Evolutionary conservation across 1,284 basidiomycete species (phyloP), one percentile per base, ranked within the genome.

Genomic region (Cryptococcus depauperatus): DNA sequence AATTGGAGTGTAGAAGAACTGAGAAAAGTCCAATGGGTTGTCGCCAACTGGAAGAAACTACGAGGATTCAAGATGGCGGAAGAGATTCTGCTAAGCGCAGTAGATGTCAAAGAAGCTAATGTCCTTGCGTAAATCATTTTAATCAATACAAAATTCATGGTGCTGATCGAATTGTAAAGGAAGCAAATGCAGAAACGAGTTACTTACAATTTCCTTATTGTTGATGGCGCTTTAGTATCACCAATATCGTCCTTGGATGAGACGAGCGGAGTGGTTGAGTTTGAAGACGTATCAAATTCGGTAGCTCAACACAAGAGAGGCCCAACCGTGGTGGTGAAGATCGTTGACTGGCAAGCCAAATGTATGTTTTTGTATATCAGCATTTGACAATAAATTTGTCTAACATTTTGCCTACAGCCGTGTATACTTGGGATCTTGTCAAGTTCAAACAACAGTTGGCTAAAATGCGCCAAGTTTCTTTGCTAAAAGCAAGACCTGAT

Each of bases 51-150:
- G 93, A 78, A 85, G 55, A 76, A 78, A 0, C 80, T 90, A 68
- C 77, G 84, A 26, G 78, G 83, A 7, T 91, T 92, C 64, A 83
- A 82, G 1, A 93, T 97, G 86, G 89, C 92, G 0, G 92, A 97
- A 70, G 73, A 80, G 37, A 79, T 93, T 8, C 73, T 98, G 37
- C 83, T 83, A 5, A 83, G 82, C 62, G 92, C 93, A 4, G 83
- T 91, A 0, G 69, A 85, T 43, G 74, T 98, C 34, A 92, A 93
- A 68, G 93, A 98, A 71, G 92, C 91, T 8, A 97, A 97, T 64
- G 78, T 93, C 32, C 84, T 93, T 58, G 88, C 86, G 88, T 86
- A 55, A 51, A 78, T 59, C 40, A 29, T 21, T 38, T 35, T 22
- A 45, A 34, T 11, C 19, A 13, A 6, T 8, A n/a, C 22, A 4